Percentiles rank a stretch among this genome's conserved stretches.
Evolutionary conservation across 352 stramenopile species (phyloP).

Genomic region (Albugo candida): DNA sequence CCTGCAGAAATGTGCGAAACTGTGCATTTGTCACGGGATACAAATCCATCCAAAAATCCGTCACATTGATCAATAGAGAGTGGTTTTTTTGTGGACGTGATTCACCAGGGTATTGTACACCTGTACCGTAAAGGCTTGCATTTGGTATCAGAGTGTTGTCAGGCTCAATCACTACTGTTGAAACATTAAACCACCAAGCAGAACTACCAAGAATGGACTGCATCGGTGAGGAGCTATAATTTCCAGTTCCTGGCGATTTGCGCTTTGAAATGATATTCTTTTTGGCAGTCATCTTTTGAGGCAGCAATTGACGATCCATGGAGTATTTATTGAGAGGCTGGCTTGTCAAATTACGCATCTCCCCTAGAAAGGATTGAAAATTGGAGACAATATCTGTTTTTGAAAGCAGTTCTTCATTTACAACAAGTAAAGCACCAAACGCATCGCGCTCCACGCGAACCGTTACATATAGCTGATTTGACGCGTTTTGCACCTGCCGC

Average conservation of each 20-base stretch:
- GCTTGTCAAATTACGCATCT: constrained; percentile 27
- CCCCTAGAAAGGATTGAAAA: constrained; percentile 15
- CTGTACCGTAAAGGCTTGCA: constrained; percentile 24
- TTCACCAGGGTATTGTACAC: constrained; percentile 76
- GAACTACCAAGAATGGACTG: constrained; percentile 18
- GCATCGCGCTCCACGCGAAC: constrained; percentile 27
- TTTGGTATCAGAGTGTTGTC: constrained; percentile 46
- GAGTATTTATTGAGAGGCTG: constrained; percentile 27
- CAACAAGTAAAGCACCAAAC: constrained; percentile 33
- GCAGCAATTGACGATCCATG: constrained; percentile 8
- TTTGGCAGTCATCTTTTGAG: constrained; percentile 13
- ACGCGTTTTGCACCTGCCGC: constrained; percentile 2
- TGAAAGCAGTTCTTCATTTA: constrained; percentile 10
- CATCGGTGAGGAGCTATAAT: constrained; percentile 13
- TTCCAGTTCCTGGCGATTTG: constrained; percentile 2
- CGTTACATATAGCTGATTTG: constrained; percentile 6
- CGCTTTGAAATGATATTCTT: not conserved
- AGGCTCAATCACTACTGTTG: constrained; percentile 61
- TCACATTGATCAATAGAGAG: constrained; percentile 29
- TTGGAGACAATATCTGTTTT: not conserved
- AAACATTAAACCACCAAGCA: constrained; percentile 69
- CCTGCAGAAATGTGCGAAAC: constrained; percentile 31
- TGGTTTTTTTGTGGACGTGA: constrained; percentile 61
- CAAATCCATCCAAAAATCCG: constrained; percentile 51
- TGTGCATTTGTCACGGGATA: constrained; percentile 62